A percentile compares a stretch with the other conserved stretches of the same genome.
phyloP scores from a whole-genome alignment of 305 asterid genomes.

The Fraxinus dipetala region DNA sequence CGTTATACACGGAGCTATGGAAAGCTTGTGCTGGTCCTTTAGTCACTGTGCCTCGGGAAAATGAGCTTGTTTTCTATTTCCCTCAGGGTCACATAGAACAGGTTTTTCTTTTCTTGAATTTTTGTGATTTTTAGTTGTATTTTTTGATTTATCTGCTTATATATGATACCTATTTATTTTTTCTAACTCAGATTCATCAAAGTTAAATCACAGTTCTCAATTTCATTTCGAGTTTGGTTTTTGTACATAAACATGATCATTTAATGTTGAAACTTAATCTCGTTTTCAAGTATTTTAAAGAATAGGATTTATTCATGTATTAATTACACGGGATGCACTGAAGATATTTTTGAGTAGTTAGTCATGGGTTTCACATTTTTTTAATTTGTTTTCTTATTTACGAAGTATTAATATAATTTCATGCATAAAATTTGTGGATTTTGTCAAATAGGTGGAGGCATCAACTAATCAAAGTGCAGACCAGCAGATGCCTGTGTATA shows the following conservation, averaged over 20 bases:
- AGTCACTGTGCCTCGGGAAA: conserved; percentile 78
- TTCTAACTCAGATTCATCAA: neutral
- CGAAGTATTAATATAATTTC: neutral
- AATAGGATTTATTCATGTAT: neutral
- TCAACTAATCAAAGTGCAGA: conserved; percentile 92
- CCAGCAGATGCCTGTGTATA: conserved; percentile 84
- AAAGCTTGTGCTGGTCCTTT: conserved; percentile 94
- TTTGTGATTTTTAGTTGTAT: neutral
- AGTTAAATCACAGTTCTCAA: neutral
- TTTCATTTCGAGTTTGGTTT: neutral
- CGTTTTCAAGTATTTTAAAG: neutral
- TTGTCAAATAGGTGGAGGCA: conserved; percentile 72
- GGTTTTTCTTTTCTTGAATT: conserved; percentile 37
- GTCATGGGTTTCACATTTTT: neutral
- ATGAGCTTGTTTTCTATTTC: conserved; percentile 77
- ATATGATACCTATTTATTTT: neutral
- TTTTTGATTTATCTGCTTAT: neutral
- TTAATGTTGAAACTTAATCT: neutral
- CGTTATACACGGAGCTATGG: conserved; percentile 88
- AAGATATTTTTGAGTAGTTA: neutral
- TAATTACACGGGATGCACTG: neutral
- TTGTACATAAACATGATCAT: neutral
- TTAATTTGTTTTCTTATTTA: neutral
- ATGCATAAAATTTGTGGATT: neutral
- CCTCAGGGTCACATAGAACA: conserved; percentile 98